Evolutionary conservation across 2,329 filamentous ascomycete genomes (phyloP).

Genomic region (Cladophialophora carrionii): DNA sequence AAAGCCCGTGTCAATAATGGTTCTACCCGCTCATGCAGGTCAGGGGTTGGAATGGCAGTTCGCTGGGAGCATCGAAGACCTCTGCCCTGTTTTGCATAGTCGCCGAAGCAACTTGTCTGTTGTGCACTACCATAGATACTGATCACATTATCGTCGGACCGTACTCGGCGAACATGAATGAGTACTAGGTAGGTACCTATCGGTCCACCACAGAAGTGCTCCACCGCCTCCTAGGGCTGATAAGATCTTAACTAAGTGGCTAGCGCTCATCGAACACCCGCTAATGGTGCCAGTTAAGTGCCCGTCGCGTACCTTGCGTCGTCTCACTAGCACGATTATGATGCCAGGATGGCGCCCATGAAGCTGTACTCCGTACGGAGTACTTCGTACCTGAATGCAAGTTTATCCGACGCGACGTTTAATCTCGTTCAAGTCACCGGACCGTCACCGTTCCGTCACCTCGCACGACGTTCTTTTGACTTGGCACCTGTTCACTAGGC

Average conservation of each 20-base stretch:
- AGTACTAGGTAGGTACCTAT: no score
- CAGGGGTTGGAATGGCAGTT: not conserved
- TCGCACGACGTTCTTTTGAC: not conserved
- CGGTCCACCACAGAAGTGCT: no score
- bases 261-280: not conserved
- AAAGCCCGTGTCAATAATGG: not conserved
- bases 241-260: not conserved
- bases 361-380: no score
- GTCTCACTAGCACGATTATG: not conserved
- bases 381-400: not conserved
- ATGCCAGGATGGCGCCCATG: no score
- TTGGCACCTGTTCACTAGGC: not conserved
- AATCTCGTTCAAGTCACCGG: not conserved
- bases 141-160: not conserved
- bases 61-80: not conserved
- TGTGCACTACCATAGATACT: not conserved
- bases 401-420: not conserved
- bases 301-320: not conserved
- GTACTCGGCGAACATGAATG: not conserved
- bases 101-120: not conserved
- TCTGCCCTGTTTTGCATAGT: not conserved
- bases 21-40: not conserved
- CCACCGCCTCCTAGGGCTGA: not conserved
- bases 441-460: not conserved
- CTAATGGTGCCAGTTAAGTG: not conserved